phyloP scores from a whole-genome alignment of 78 protist species.

The Diacronema lutheri region DNA sequence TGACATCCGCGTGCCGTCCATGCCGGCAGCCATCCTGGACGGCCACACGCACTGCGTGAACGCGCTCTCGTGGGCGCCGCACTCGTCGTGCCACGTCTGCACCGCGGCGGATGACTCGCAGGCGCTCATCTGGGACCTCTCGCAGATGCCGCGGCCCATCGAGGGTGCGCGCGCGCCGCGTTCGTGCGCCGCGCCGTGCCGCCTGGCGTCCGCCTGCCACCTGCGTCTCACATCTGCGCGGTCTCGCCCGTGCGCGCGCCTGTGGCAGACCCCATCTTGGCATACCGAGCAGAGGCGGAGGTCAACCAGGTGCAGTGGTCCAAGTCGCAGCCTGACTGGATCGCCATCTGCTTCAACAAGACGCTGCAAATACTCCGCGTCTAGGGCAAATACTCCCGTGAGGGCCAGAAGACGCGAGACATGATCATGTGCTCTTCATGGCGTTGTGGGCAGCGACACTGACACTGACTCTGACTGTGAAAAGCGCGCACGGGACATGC shows the following conservation, averaged over 20 bases:
- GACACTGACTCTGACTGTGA: too few relatives aligned
- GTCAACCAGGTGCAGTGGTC: conserved; percentile 89
- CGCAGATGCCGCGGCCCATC: conserved; percentile 77
- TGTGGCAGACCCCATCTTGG: conserved; percentile 5
- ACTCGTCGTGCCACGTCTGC: conserved; percentile 89
- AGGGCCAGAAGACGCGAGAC: too few relatives aligned
- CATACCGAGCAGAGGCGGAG: conserved; percentile 20
- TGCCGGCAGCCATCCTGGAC: conserved; percentile 82
- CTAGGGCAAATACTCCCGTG: too few relatives aligned
- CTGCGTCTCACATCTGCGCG: too few relatives aligned
- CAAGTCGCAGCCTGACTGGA: conserved; percentile 83
- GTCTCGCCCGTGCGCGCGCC: too few relatives aligned
- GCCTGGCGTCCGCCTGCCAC: not conserved
- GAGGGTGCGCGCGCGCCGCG: conserved; percentile 41
- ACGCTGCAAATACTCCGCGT: conserved; percentile 60
- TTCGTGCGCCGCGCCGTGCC: not conserved
- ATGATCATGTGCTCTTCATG: too few relatives aligned
- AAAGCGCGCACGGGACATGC: too few relatives aligned
- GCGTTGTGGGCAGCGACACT: too few relatives aligned
- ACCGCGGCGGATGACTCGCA: conserved; percentile 87
- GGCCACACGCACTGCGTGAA: conserved; percentile 78
- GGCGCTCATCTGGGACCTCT: conserved; percentile 97
- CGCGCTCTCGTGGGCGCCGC: conserved; percentile 95
- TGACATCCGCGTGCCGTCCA: conserved; percentile 64
- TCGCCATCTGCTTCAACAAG: conserved; percentile 69